Conservation (phyloP, 2,329 filamentous ascomycete genomes). For the Arthrobotrys conoides region DNA sequence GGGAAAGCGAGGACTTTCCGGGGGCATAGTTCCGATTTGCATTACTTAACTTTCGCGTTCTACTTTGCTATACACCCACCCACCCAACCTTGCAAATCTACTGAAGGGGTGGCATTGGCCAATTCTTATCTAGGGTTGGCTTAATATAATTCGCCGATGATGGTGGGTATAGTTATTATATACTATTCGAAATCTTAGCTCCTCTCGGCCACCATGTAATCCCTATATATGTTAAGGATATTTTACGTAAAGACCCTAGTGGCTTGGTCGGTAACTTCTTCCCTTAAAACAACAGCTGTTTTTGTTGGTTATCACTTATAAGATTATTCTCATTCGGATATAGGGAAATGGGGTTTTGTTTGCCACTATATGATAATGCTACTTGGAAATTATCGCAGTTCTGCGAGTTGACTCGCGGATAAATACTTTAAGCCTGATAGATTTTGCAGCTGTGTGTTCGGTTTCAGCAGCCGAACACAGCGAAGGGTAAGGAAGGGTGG, state of each 20-base stretch:
- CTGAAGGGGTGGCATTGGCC: constrained; percentile 3
- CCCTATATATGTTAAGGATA: background rate
- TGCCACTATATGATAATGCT: constrained; percentile 7
- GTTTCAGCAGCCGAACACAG: constrained; percentile 40
- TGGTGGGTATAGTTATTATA: background rate
- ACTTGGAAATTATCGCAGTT: constrained; percentile 14
- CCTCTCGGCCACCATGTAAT: background rate
- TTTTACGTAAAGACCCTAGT: constrained; percentile 23
- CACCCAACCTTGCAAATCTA: background rate
- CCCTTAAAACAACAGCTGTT: background rate
- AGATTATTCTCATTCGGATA: background rate
- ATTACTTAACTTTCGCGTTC: background rate
- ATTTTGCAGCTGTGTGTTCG: constrained; percentile 12
- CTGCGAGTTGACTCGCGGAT: constrained; percentile 27
- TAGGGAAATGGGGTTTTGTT: background rate
- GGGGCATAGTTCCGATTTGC: constrained; percentile 5
- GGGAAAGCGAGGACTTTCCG: constrained; percentile 14
- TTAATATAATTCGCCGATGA: constrained; percentile 27
- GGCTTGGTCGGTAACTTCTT: constrained; percentile 7
- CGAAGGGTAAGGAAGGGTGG: background rate
- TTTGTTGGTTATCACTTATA: too few relatives aligned
- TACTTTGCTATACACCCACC: too few relatives aligned
- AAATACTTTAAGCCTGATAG: constrained; percentile 46
- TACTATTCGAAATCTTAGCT: too few relatives aligned
- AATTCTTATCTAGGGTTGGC: constrained; percentile 18